phyloP scores from a whole-genome alignment of 371 early-diverging fungal species.

The Saksenaea vasiformis region DNA sequence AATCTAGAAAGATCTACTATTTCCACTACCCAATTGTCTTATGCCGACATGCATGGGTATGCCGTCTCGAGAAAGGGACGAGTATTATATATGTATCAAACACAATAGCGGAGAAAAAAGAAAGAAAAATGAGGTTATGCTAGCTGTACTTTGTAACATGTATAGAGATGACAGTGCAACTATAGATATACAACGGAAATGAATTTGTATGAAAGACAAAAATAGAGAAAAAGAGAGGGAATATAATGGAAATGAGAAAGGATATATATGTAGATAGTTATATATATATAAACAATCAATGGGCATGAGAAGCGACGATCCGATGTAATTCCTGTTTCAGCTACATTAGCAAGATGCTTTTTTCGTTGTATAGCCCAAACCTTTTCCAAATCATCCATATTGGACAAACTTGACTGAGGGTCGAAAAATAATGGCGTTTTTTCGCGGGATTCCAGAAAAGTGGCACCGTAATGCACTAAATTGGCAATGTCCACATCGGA shows the following conservation, averaged over 20 bases:
- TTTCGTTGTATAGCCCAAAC: slow-evolving; percentile 12
- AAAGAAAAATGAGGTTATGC: too few relatives aligned
- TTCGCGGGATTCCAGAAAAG: slow-evolving; percentile 16
- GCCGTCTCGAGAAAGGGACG: too few relatives aligned
- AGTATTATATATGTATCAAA: too few relatives aligned
- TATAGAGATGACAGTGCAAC: not conserved
- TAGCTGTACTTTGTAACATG: not conserved
- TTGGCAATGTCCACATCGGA: slow-evolving; percentile 18
- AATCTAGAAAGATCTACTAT: too few relatives aligned
- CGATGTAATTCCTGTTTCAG: slow-evolving; percentile 36
- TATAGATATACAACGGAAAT: slow-evolving; percentile 3
- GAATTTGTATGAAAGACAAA: not conserved
- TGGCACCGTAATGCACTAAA: slow-evolving; percentile 12
- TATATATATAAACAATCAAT: slow-evolving; percentile 7
- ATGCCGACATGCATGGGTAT: too few relatives aligned
- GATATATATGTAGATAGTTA: not conserved
- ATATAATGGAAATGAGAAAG: not conserved
- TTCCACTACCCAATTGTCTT: too few relatives aligned
- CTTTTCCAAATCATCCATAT: slow-evolving; percentile 41
- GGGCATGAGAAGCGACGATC: slow-evolving; percentile 34
- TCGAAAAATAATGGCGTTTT: not conserved
- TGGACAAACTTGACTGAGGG: slow-evolving; percentile 22
- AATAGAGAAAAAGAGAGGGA: not conserved
- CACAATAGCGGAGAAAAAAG: too few relatives aligned
- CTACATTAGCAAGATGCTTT: not conserved